Conservation (phyloP, 2,329 filamentous ascomycete genomes). For the Fusarium sp. region DNA sequence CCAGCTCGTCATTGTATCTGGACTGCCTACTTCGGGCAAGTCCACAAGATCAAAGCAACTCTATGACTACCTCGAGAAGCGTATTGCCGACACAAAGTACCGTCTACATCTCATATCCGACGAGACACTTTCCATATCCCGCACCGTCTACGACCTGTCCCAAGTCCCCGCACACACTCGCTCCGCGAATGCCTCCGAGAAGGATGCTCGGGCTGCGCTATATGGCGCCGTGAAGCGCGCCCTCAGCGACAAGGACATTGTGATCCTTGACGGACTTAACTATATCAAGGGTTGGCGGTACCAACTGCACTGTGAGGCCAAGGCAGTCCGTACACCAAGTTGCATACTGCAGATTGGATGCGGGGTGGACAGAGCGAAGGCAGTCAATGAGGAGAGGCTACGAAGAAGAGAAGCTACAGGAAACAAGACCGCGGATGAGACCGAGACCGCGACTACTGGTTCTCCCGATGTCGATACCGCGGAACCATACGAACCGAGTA, state of each 20-base stretch:
- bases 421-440: not conserved
- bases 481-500: conserved; percentile 64
- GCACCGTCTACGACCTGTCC: conserved; percentile 77
- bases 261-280: conserved; percentile 83
- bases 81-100: conserved; percentile 65
- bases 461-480: conserved; percentile 32
- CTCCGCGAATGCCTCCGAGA: conserved; percentile 80
- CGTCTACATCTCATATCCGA: conserved; percentile 82
- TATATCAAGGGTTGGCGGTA: conserved; percentile 94
- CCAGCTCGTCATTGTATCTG: conserved; percentile 75
- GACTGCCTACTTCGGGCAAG: conserved; percentile 77
- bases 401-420: conserved; percentile 32
- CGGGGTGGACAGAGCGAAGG: conserved; percentile 61
- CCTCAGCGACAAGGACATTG: conserved; percentile 78
- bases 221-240: conserved; percentile 84
- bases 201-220: conserved; percentile 81
- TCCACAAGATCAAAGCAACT: conserved; percentile 76
- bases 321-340: conserved; percentile 80
- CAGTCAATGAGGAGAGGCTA: conserved; percentile 72
- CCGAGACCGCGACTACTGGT: not conserved
- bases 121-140: conserved; percentile 75
- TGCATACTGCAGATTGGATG: conserved; percentile 78
- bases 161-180: conserved; percentile 69
- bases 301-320: conserved; percentile 86
- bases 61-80: conserved; percentile 70